Evolutionary conservation across 1,284 basidiomycete species (phyloP).

Genomic region (Ustilago sp.): DNA sequence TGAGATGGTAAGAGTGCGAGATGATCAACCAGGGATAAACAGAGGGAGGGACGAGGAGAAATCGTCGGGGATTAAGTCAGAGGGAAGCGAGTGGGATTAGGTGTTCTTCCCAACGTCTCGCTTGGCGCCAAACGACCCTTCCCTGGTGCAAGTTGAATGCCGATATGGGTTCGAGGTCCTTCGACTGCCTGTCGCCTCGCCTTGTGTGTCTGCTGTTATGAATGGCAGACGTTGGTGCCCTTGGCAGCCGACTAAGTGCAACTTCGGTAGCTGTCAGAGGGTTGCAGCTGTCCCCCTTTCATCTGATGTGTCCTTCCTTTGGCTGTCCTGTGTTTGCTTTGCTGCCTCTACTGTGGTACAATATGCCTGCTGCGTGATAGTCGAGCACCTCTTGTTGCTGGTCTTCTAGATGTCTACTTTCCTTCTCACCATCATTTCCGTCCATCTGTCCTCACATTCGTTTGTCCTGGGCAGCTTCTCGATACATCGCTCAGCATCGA

Average conservation of each 20-base stretch:
- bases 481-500: not conserved
- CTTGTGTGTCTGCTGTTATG: not conserved
- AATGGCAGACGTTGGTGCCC: not conserved
- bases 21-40: not conserved
- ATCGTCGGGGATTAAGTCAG: not conserved
- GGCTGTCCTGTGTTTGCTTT: not conserved
- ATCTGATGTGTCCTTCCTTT: not conserved
- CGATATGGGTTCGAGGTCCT: not conserved
- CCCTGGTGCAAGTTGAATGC: not conserved
- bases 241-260: no score
- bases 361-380: not conserved
- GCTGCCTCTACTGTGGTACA: not conserved
- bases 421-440: not conserved
- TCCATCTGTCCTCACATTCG: not conserved
- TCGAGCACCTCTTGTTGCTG: not conserved
- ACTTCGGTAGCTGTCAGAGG: not conserved
- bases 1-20: not conserved
- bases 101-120: not conserved
- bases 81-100: not conserved
- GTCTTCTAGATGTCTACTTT: not conserved
- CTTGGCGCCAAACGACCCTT: conserved; percentile 6
- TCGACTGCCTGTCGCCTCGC: no score
- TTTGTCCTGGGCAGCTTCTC: not conserved
- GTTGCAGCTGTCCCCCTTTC: not conserved
- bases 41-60: not conserved